Evolutionary conservation across 208 protist genomes (phyloP).

Genomic region (Paratrypanosoma confusum): DNA sequence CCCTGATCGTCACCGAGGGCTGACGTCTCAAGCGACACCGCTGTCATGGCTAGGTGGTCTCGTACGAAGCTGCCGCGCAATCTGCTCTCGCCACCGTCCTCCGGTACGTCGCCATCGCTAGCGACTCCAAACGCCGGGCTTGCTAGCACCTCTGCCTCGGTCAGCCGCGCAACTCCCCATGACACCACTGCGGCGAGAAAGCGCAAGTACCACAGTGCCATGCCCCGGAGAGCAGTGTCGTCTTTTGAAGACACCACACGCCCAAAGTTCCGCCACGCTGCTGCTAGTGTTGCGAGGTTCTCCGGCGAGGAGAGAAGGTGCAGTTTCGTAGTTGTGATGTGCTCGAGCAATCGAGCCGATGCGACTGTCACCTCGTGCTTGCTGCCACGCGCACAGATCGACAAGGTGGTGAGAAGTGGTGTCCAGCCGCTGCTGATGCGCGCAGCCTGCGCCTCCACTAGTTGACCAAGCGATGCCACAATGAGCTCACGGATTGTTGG

Average conservation of each 20-base stretch:
- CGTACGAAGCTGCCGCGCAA: no score
- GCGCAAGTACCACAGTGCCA: background rate
- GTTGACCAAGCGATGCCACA: constrained; percentile 39
- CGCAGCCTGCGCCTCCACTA: constrained; percentile 22
- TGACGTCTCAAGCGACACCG: no score
- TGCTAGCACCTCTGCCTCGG: no score
- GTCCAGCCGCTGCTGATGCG: constrained; percentile 85
- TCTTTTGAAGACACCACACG: no score
- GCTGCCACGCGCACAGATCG: constrained; percentile 16
- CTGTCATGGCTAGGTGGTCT: no score
- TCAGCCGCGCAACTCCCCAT: background rate
- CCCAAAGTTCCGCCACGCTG: background rate
- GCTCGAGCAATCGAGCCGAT: background rate
- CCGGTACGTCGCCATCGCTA: no score
- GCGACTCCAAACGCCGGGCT: no score
- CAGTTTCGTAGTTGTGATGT: background rate
- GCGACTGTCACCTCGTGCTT: background rate
- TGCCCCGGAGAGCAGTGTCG: background rate
- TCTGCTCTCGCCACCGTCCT: no score
- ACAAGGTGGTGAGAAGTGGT: constrained; percentile 43
- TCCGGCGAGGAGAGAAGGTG: background rate
- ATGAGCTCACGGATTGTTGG: constrained; percentile 53
- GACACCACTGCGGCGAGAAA: background rate
- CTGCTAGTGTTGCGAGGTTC: background rate
- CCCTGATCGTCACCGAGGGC: no score